A percentile compares a stretch with the other conserved stretches of the same genome.
These are phyloP conservation scores for Decorospora gaudefroyi DNA, from an alignment of 2,329 filamentous ascomycete genomes.

Conservation along the genomic window DNA sequence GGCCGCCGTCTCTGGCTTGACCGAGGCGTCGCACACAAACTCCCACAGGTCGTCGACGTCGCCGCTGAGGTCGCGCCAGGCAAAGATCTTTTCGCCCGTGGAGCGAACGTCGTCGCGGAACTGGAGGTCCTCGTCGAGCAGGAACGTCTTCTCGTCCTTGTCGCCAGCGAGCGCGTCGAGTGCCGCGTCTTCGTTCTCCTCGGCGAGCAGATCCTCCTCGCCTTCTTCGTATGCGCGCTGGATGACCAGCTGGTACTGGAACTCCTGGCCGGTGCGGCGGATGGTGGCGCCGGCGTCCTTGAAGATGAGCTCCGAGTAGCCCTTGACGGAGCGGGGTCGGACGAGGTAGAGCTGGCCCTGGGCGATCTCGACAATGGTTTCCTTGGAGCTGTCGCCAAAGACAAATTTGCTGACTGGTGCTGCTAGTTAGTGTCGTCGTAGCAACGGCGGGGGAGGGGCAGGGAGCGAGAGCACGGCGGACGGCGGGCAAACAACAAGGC, in stretches of 20 bases:
- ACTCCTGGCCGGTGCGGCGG: constrained; percentile 89
- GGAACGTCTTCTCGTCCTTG: constrained; percentile 95
- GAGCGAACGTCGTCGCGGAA: constrained; percentile 83
- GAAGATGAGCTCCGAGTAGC: constrained; percentile 98
- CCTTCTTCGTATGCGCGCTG: constrained; percentile 97
- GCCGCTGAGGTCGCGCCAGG: constrained; percentile 93
- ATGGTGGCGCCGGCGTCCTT: constrained; percentile 94
- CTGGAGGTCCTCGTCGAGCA: constrained; percentile 89
- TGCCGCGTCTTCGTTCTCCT: constrained; percentile 83
- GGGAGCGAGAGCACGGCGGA: constrained; percentile 8
- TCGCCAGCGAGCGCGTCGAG: constrained; percentile 75
- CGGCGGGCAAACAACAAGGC: constrained; percentile 16
- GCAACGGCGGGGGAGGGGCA: constrained; percentile 41
- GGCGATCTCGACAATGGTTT: constrained; percentile 90
- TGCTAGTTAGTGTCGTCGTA: constrained; percentile 29
- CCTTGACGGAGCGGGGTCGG: constrained; percentile 90
- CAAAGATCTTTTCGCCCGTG: constrained; percentile 81
- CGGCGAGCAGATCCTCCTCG: constrained; percentile 86
- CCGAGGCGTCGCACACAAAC: constrained; percentile 85
- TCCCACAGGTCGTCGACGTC: constrained; percentile 96
- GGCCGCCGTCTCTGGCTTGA: constrained; percentile 70
- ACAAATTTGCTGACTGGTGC: constrained; percentile 82
- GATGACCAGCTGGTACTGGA: constrained; percentile 95
- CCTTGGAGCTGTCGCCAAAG: constrained; percentile 85
- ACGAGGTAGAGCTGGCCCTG: constrained; percentile 98